A percentile compares a stretch with the other conserved stretches of the same genome.
These are phyloP conservation scores for Myotisia sp. DNA, from an alignment of 2,329 filamentous ascomycete genomes.

Conservation along the genomic window DNA sequence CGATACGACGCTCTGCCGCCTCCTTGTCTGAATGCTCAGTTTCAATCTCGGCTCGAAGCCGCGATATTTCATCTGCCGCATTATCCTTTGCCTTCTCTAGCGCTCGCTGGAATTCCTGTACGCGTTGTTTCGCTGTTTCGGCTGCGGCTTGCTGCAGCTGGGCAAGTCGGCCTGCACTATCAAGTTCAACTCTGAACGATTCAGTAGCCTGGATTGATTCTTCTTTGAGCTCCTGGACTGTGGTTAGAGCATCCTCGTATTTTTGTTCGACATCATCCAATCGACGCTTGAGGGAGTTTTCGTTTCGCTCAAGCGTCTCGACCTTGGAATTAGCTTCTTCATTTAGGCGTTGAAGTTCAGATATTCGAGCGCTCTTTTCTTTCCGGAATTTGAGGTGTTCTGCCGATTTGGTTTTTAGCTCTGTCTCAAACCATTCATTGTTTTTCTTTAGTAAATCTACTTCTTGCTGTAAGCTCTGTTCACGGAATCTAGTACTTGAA, in stretches of 20 bases:
- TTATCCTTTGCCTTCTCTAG: slow-evolving; percentile 47
- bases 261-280: slow-evolving; percentile 75
- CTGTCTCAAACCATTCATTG: slow-evolving; percentile 83
- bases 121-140: slow-evolving; percentile 44
- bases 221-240: slow-evolving; percentile 75
- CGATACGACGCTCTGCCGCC: slow-evolving; percentile 46
- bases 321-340: slow-evolving; percentile 69
- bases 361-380: slow-evolving; percentile 80
- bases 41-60: slow-evolving; percentile 40
- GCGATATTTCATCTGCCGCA: slow-evolving; percentile 45
- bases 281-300: slow-evolving; percentile 64
- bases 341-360: slow-evolving; percentile 73
- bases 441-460: slow-evolving; percentile 76
- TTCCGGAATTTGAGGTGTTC: slow-evolving; percentile 85
- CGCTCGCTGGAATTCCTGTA: slow-evolving; percentile 43
- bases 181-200: slow-evolving; percentile 72
- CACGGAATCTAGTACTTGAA: slow-evolving; percentile 73
- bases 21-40: slow-evolving; percentile 46
- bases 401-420: slow-evolving; percentile 76
- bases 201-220: slow-evolving; percentile 69
- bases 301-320: slow-evolving; percentile 63
- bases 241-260: slow-evolving; percentile 67
- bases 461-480: slow-evolving; percentile 81
- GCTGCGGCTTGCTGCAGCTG: slow-evolving; percentile 51
- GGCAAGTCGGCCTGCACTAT: slow-evolving; percentile 64